phyloP scores from a whole-genome alignment of 345 rosid species.

The Mallotus nudiflorus region DNA sequence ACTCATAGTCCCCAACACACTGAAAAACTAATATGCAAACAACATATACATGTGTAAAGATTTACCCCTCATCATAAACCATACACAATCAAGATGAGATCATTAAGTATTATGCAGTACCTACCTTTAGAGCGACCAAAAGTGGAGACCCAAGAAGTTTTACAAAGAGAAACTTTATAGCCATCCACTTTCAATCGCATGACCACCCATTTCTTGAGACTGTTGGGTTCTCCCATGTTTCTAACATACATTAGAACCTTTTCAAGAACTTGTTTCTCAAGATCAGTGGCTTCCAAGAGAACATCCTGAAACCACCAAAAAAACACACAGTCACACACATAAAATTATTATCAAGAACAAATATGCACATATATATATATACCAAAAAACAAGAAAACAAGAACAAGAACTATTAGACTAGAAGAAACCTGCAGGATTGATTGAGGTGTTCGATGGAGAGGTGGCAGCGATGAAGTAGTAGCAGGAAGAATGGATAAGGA shows the following conservation, averaged over 20 bases:
- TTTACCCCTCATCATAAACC: no score
- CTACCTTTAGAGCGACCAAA: slow-evolving; percentile 16
- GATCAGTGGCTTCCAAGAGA: slow-evolving; percentile 27
- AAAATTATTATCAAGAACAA: not conserved
- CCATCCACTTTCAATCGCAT: slow-evolving; percentile 32
- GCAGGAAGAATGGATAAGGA: not conserved
- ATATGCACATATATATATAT: not conserved
- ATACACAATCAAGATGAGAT: no score
- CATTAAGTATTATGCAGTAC: no score
- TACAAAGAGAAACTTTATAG: slow-evolving; percentile 35
- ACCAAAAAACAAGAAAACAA: not conserved
- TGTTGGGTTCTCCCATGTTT: slow-evolving; percentile 26
- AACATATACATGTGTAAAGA: not conserved
- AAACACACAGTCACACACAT: not conserved
- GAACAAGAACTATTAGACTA: no score
- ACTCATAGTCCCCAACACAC: slow-evolving; percentile 40
- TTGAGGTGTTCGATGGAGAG: slow-evolving; percentile 7
- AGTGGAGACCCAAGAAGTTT: slow-evolving; percentile 30
- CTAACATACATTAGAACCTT: slow-evolving; percentile 27
- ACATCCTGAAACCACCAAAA: slow-evolving; percentile 30
- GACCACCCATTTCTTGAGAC: slow-evolving; percentile 38
- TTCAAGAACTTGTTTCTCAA: slow-evolving; percentile 37
- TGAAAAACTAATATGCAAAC: slow-evolving; percentile 25
- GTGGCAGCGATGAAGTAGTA: slow-evolving; percentile 5
- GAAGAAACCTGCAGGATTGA: slow-evolving; percentile 34